Conservation (phyloP, 2,329 filamentous ascomycete species). For the Bipolaris zeicola region DNA sequence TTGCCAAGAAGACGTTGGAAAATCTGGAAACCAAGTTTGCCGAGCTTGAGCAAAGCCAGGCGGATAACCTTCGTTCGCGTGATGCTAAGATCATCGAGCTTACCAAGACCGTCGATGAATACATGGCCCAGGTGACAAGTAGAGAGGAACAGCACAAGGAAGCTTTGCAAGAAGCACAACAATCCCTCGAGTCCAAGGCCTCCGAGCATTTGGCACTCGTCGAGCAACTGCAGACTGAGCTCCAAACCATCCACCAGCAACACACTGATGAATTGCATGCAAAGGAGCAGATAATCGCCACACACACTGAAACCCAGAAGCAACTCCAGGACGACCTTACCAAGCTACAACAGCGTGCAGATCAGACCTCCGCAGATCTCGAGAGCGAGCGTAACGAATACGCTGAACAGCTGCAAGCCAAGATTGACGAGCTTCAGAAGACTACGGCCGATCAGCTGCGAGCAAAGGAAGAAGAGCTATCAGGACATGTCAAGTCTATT, state of each 20-base stretch:
- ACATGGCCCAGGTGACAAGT: slow-evolving; percentile 31
- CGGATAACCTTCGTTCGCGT: slow-evolving; percentile 31
- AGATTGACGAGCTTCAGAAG: slow-evolving; percentile 38
- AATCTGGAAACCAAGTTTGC: slow-evolving; percentile 34
- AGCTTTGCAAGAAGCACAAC: slow-evolving; percentile 32
- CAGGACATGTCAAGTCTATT: slow-evolving; percentile 38
- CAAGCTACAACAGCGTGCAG: slow-evolving; percentile 37
- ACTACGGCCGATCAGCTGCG: slow-evolving; percentile 29
- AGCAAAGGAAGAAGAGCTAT: slow-evolving; percentile 37
- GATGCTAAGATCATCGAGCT: slow-evolving; percentile 40
- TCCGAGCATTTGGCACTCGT: slow-evolving; percentile 38
- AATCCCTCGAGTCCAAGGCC: slow-evolving; percentile 34
- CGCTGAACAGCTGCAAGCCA: slow-evolving; percentile 30
- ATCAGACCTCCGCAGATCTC: slow-evolving; percentile 35
- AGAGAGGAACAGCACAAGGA: slow-evolving; percentile 30
- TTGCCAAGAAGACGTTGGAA: slow-evolving; percentile 33
- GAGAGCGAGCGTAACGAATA: slow-evolving; percentile 39
- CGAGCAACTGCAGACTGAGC: slow-evolving; percentile 42
- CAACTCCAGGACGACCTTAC: slow-evolving; percentile 35
- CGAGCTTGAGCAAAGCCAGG: slow-evolving; percentile 38
- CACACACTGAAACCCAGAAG: slow-evolving; percentile 29
- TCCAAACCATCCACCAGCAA: slow-evolving; percentile 37
- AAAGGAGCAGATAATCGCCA: slow-evolving; percentile 40
- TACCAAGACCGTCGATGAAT: slow-evolving; percentile 31
- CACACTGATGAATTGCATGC: slow-evolving; percentile 40